phyloP scores from a whole-genome alignment of 2,329 filamentous ascomycete species.

The Fonsecaea erecta region DNA sequence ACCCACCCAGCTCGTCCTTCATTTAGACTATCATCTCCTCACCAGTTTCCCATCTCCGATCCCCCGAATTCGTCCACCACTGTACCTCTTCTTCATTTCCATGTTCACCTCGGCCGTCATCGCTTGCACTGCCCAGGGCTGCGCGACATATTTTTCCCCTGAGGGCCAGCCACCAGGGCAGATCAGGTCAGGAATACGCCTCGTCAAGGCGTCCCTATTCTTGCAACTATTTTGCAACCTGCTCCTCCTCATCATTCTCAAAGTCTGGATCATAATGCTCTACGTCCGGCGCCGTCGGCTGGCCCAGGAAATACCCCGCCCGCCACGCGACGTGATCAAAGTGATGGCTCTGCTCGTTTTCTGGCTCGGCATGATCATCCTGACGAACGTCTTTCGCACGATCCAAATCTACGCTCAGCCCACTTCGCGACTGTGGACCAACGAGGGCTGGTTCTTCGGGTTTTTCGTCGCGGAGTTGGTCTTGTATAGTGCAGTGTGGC shows the following conservation, averaged over 20 bases:
- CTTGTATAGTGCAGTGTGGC: constrained; percentile 3
- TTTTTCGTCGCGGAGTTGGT: background rate
- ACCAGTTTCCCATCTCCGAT: background rate
- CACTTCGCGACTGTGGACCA: constrained; percentile 2
- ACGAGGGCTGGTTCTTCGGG: constrained; percentile 2
- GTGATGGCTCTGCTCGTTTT: background rate
- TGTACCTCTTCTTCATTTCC: background rate
- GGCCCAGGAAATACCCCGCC: background rate
- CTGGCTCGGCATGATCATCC: constrained; percentile 4
- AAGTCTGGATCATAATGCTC: background rate
- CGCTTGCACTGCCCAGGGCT: background rate
- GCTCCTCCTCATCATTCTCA: background rate
- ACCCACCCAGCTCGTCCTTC: background rate
- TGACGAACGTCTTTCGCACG: constrained; percentile 8
- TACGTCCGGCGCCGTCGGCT: background rate
- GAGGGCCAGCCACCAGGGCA: background rate
- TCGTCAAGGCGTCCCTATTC: background rate
- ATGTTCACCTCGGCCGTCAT: background rate
- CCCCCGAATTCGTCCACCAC: background rate
- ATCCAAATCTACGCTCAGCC: constrained; percentile 9
- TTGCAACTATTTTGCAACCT: background rate
- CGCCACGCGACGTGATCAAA: background rate
- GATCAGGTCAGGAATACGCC: background rate
- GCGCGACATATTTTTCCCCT: background rate
- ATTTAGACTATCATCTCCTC: background rate